Percentiles rank a stretch among this genome's conserved stretches.
Evolutionary conservation across 306 rosid species (phyloP).

Genomic region (Carpinus fangiana): DNA sequence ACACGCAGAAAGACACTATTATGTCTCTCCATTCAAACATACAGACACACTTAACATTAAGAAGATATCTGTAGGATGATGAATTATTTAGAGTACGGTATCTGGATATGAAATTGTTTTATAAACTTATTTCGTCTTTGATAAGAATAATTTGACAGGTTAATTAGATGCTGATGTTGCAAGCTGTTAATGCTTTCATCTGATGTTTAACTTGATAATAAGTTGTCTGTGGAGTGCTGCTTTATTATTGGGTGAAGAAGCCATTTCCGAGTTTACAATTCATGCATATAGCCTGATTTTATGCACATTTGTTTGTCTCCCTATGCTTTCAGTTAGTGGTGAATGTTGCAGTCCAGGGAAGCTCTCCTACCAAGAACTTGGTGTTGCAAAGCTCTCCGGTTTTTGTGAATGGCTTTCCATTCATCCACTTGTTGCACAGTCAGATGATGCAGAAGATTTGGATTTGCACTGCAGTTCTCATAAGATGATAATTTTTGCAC

Average conservation of each 20-base stretch:
- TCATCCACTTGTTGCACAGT: conserved; percentile 70
- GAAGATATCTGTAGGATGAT: background rate
- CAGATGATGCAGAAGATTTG: conserved; percentile 46
- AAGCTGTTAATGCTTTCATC: background rate
- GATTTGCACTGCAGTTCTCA: conserved; percentile 47
- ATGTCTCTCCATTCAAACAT: background rate
- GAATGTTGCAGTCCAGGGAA: conserved; percentile 32
- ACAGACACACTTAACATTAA: background rate
- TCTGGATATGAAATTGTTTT: background rate
- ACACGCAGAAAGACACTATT: background rate
- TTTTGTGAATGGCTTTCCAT: conserved; percentile 87
- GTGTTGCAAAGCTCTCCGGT: conserved; percentile 87
- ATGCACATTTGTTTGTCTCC: background rate
- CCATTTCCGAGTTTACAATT: conserved; percentile 22
- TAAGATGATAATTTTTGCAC: conserved; percentile 91
- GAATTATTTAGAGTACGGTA: background rate
- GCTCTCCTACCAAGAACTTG: conserved; percentile 82
- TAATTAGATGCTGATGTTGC: background rate
- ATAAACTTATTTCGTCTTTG: background rate
- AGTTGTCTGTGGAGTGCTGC: background rate
- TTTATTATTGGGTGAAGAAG: conserved; percentile 10
- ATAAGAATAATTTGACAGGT: background rate
- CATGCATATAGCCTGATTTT: conserved; percentile 4
- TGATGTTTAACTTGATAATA: background rate
- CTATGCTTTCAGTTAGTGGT: conserved; percentile 34